Evolutionary conservation across 441 rosid genomes (phyloP).

Genomic region (Codiaeum variegatum): DNA sequence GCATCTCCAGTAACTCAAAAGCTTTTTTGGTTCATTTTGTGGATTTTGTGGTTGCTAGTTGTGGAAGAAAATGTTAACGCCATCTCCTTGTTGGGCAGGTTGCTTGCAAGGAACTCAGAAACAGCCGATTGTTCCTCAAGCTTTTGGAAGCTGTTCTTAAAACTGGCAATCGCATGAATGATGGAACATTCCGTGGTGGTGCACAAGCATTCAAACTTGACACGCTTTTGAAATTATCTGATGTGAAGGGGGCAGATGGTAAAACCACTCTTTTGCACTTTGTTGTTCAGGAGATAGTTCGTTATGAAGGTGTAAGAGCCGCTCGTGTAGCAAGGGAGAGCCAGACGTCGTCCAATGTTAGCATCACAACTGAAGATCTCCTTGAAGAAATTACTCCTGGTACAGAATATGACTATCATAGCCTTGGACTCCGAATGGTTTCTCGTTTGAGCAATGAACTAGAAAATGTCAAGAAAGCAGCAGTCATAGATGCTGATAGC

Average conservation of each 20-base stretch:
- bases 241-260: constrained; percentile 92
- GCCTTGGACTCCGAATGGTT: constrained; percentile 82
- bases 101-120: constrained; percentile 79
- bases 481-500: constrained; percentile 71
- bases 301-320: constrained; percentile 86
- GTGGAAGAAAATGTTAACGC: constrained; percentile 10
- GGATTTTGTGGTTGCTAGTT: constrained; percentile 11
- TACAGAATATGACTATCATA: constrained; percentile 53
- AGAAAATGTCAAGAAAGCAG: constrained; percentile 79
- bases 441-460: constrained; percentile 73
- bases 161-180: constrained; percentile 98
- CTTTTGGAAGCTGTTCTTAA: constrained; percentile 97
- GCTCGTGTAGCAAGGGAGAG: constrained; percentile 62
- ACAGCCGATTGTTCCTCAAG: constrained; percentile 83
- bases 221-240: constrained; percentile 87
- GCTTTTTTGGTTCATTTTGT: constrained; percentile 9
- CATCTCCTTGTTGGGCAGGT: constrained; percentile 43
- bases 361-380: constrained; percentile 71
- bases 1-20: background rate
- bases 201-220: constrained; percentile 98
- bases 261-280: constrained; percentile 98
- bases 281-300: constrained; percentile 90
- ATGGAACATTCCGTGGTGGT: constrained; percentile 95
- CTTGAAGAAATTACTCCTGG: constrained; percentile 55
- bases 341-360: constrained; percentile 56